These are phyloP conservation scores for Colletotrichum filicis DNA, from an alignment of 2,329 filamentous ascomycete genomes.

Conservation along the genomic window DNA sequence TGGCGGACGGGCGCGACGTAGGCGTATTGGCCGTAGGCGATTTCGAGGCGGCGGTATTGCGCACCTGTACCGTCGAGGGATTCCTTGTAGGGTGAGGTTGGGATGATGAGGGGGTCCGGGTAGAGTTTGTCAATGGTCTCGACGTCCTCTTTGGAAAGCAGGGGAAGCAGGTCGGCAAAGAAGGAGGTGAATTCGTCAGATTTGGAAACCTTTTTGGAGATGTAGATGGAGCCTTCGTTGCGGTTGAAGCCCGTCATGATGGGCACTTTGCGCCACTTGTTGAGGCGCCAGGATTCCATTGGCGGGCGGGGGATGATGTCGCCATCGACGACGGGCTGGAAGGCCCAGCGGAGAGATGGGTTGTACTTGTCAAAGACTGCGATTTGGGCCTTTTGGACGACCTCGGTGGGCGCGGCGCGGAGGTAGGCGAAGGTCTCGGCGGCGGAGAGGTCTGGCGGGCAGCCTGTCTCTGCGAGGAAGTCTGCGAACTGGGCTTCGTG, in stretches of 20 bases:
- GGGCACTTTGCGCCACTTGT: slow-evolving; percentile 66
- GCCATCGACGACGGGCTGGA: slow-evolving; percentile 76
- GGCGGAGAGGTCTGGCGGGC: slow-evolving; percentile 58
- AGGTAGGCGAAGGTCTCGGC: slow-evolving; percentile 63
- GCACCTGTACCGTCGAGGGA: slow-evolving; percentile 49
- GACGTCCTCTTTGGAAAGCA: slow-evolving; percentile 63
- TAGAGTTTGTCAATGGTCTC: slow-evolving; percentile 67
- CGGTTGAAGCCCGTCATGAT: slow-evolving; percentile 77
- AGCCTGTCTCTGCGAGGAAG: slow-evolving; percentile 62
- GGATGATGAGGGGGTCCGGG: slow-evolving; percentile 52
- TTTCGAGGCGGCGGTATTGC: slow-evolving; percentile 68
- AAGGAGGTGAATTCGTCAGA: slow-evolving; percentile 60
- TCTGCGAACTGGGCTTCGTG: slow-evolving; percentile 67
- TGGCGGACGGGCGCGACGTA: slow-evolving; percentile 75
- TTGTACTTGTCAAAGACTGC: slow-evolving; percentile 56
- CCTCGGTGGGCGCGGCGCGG: slow-evolving; percentile 51
- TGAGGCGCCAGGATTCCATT: slow-evolving; percentile 64
- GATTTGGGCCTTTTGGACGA: slow-evolving; percentile 53
- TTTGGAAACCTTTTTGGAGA: slow-evolving; percentile 58
- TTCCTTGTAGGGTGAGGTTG: slow-evolving; percentile 26
- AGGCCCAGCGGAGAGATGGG: slow-evolving; percentile 66
- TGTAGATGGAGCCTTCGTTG: slow-evolving; percentile 75
- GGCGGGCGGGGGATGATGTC: slow-evolving; percentile 69
- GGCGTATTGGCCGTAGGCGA: slow-evolving; percentile 72
- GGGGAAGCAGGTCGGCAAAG: slow-evolving; percentile 70